Conservation (phyloP, 2,329 filamentous ascomycete species). For the Colletotrichum sp. region DNA sequence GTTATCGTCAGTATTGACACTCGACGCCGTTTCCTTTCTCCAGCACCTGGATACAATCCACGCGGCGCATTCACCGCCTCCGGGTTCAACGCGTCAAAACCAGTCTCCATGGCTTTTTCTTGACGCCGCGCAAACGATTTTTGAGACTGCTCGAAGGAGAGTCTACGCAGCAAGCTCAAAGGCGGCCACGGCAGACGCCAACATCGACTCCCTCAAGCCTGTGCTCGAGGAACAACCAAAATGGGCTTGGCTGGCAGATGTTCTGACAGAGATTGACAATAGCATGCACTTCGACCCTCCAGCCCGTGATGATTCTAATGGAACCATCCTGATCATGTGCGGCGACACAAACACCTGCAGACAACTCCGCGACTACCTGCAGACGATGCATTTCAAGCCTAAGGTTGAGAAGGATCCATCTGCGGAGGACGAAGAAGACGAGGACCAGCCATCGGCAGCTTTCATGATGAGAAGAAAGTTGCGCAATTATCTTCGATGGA, state of each 20-base stretch:
- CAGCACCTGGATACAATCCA: slow-evolving; percentile 94
- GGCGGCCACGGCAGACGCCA: slow-evolving; percentile 38
- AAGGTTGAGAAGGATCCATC: slow-evolving; percentile 43
- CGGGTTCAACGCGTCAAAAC: slow-evolving; percentile 84
- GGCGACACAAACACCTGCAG: slow-evolving; percentile 84
- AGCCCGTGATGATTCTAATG: slow-evolving; percentile 82
- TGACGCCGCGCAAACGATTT: slow-evolving; percentile 92
- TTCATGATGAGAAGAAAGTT: slow-evolving; percentile 92
- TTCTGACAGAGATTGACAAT: slow-evolving; percentile 90
- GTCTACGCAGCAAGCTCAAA: slow-evolving; percentile 79
- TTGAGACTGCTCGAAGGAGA: slow-evolving; percentile 84
- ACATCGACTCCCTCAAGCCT: slow-evolving; percentile 70
- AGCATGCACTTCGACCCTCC: slow-evolving; percentile 85
- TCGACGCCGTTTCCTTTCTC: slow-evolving; percentile 90
- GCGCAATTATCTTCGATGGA: slow-evolving; percentile 89
- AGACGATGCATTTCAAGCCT: slow-evolving; percentile 82
- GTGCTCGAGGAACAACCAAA: slow-evolving; percentile 95
- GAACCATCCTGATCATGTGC: slow-evolving; percentile 96
- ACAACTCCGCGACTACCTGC: slow-evolving; percentile 88
- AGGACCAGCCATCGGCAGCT: slow-evolving; percentile 71
- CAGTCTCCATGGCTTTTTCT: slow-evolving; percentile 97
- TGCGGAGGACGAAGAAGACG: slow-evolving; percentile 51
- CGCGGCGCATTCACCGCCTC: slow-evolving; percentile 85
- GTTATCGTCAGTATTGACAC: slow-evolving; percentile 80
- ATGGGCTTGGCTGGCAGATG: slow-evolving; percentile 87